Evolutionary conservation across 2,329 filamentous ascomycete species (phyloP), one percentile per base, ranked within the genome.

Genomic region (Clarireedia hainanense): DNA sequence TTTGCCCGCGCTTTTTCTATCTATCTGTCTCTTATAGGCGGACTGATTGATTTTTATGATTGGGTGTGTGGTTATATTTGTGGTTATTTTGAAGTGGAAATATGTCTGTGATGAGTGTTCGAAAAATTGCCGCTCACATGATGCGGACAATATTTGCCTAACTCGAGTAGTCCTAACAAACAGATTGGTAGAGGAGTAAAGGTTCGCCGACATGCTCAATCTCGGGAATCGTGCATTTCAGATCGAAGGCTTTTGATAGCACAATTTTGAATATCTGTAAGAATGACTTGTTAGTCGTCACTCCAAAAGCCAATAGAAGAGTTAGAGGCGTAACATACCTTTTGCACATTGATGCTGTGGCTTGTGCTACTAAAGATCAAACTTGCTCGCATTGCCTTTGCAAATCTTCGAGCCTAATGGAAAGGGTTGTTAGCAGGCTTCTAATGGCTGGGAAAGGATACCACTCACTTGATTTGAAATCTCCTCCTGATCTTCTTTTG

Each of bases 301-400:
- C 12, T 34, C 30, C 9, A 12, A 2, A 34, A 34, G 12, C 3
- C 9, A 34, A 14, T 34, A 4, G 3, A 37, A 47, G 37, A 7
- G 37, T 20, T 36, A 9, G 34, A 15, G 9, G 7, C 17, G 23
- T 36, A 24, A 58, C 72, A 48, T 70, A 95, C 92, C 87, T 97
- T 99, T 75, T 99, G 94, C 61, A 99, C 94, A 67, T 99, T 99
- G 78, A 99, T 99, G 73, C 91, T 96, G 75, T 99, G 94, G 71
- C 91, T 96, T 54, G 94, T 99, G 73, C 92, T 97, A 74, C 91
- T 96, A 74, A 99, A 99, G 68, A 99, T 97, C 67, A 99, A 79
- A 67, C 90, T 91, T 58, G 94, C 94, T 66, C 95, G 89, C 94
- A 99, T 99, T 10, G 94, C 94, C 72, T 96, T 96, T 60, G 94